Conservation (phyloP, 805 yeast genomes). For the Candida tallmaniae region DNA sequence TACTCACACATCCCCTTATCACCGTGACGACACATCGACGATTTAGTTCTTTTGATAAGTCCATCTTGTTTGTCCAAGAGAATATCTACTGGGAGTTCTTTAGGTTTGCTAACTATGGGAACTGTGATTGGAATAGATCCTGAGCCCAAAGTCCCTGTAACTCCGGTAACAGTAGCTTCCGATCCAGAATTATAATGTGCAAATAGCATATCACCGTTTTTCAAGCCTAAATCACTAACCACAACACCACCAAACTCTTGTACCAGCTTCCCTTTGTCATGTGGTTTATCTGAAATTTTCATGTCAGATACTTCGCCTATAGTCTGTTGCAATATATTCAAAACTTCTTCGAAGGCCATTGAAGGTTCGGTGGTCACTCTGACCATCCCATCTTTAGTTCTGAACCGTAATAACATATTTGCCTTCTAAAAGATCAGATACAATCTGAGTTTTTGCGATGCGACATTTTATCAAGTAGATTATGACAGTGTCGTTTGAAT, state of each 20-base stretch:
- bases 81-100: slow-evolving; percentile 65
- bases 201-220: slow-evolving; percentile 58
- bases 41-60: slow-evolving; percentile 57
- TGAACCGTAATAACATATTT: slow-evolving; percentile 55
- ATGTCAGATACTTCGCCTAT: slow-evolving; percentile 21
- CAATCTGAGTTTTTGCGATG: neutral
- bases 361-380: slow-evolving; percentile 52
- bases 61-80: slow-evolving; percentile 65
- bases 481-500: neutral
- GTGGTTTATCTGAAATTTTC: slow-evolving; percentile 43
- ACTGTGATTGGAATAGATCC: slow-evolving; percentile 1
- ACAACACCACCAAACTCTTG: slow-evolving; percentile 30
- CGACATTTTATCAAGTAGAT: too few species aligned
- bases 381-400: slow-evolving; percentile 80
- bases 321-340: slow-evolving; percentile 35
- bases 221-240: slow-evolving; percentile 43
- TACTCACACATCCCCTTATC: slow-evolving; percentile 97
- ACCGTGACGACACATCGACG: slow-evolving; percentile 76
- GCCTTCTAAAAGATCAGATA: slow-evolving; percentile 3
- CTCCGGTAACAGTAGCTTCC: slow-evolving; percentile 1
- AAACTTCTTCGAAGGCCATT: slow-evolving; percentile 40
- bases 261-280: slow-evolving; percentile 39
- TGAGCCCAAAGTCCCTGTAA: neutral
- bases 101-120: slow-evolving; percentile 5
- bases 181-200: slow-evolving; percentile 22